Percentiles rank a stretch among this genome's conserved stretches.
These are phyloP conservation scores for Plasmodium inui DNA, from an alignment of 169 alveolate genomes.

Conservation along the genomic window DNA sequence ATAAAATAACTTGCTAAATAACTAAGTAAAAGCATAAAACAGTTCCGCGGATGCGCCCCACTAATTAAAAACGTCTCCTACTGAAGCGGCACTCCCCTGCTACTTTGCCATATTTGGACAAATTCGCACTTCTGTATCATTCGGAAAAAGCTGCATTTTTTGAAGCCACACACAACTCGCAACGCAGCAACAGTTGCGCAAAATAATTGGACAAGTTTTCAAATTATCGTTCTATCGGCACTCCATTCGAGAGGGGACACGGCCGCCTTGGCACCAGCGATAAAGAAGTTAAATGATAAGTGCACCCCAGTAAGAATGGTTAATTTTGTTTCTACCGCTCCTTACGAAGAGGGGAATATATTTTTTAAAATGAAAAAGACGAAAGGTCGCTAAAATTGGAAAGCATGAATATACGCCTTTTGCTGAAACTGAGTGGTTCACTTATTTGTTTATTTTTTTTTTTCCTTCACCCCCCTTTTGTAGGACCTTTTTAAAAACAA, in stretches of 20 bases:
- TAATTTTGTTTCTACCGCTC: neutral
- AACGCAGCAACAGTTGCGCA: neutral
- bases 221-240: neutral
- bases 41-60: neutral
- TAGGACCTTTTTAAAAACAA: conserved; percentile 34
- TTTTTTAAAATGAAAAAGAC: neutral
- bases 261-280: neutral
- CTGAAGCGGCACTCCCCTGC: neutral
- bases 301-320: neutral
- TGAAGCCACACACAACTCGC: neutral
- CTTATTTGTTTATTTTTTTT: conserved; percentile 2
- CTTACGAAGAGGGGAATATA: neutral
- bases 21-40: conserved; percentile 8
- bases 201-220: neutral
- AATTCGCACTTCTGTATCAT: conserved; percentile 5
- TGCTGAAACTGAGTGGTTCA: neutral
- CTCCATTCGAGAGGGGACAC: neutral
- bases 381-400: neutral
- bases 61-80: neutral
- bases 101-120: conserved; percentile 4
- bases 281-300: neutral
- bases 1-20: neutral
- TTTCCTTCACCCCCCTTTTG: neutral
- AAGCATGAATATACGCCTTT: neutral
- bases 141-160: conserved; percentile 5